Evolutionary conservation across 257 asterid species (phyloP).

Genomic region (Penstemon davidsonii): DNA sequence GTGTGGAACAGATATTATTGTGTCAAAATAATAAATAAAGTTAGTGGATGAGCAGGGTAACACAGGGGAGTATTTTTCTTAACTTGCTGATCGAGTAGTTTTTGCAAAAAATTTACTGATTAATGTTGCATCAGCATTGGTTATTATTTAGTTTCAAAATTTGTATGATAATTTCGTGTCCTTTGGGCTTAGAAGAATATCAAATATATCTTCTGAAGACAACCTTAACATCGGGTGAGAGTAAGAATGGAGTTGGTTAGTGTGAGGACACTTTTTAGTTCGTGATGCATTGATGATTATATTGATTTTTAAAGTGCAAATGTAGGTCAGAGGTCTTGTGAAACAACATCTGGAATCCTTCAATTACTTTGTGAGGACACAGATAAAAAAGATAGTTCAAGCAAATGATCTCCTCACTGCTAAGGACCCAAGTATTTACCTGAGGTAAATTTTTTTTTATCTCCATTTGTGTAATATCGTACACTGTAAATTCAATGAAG

Average conservation of each 20-base stretch:
- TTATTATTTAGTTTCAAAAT: background rate
- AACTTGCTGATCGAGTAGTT: background rate
- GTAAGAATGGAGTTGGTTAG: conserved; percentile 9
- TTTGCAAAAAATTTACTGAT: background rate
- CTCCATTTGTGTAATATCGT: conserved; percentile 2
- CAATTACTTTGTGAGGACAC: conserved; percentile 65
- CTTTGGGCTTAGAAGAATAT: background rate
- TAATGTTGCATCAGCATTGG: background rate
- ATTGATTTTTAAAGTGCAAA: conserved; percentile 22
- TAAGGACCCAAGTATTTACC: conserved; percentile 43
- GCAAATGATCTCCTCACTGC: conserved; percentile 58
- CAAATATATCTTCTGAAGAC: background rate
- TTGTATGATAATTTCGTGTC: too few relatives aligned
- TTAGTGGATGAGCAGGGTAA: background rate
- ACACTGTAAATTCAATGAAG: background rate
- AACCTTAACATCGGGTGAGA: conserved; percentile 11
- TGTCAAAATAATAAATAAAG: background rate
- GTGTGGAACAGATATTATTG: background rate
- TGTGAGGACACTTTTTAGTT: background rate
- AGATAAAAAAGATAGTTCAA: conserved; percentile 65
- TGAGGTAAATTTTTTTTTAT: conserved; percentile 41
- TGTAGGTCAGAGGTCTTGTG: conserved; percentile 88
- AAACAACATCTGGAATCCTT: conserved; percentile 91
- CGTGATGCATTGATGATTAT: background rate
- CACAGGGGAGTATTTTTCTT: background rate